A percentile compares a stretch with the other conserved stretches of the same genome.
These are phyloP conservation scores for Boletus subcaerulescens DNA, from an alignment of 768 basidiomycete species.

Conservation along the genomic window DNA sequence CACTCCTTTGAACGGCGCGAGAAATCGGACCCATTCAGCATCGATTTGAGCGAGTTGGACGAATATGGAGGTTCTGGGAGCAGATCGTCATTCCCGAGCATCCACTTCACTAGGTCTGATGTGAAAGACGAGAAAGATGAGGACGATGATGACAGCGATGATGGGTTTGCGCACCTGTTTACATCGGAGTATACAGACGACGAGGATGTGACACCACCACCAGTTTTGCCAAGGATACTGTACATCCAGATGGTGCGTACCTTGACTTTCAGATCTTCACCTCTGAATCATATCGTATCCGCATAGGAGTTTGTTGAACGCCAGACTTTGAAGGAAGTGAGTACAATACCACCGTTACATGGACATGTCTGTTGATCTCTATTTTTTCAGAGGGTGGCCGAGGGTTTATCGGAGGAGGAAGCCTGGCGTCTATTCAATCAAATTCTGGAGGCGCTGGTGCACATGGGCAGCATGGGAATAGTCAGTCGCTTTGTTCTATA, in stretches of 20 bases:
- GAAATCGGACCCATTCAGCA: conserved; percentile 57
- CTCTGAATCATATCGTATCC: background rate
- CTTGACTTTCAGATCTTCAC: background rate
- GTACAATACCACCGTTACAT: background rate
- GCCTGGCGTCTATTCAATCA: conserved; percentile 90
- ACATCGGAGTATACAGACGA: conserved; percentile 35
- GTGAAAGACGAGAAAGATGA: conserved; percentile 40
- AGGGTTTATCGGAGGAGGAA: conserved; percentile 79
- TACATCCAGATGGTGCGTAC: conserved; percentile 91
- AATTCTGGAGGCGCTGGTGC: conserved; percentile 83
- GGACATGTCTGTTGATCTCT: background rate
- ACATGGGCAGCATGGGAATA: conserved; percentile 88
- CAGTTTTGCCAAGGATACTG: conserved; percentile 50
- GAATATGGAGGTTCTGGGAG: conserved; percentile 53
- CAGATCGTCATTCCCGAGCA: conserved; percentile 73
- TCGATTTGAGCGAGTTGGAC: conserved; percentile 62
- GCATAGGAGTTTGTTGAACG: conserved; percentile 83
- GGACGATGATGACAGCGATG: conserved; percentile 44
- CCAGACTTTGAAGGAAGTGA: conserved; percentile 84
- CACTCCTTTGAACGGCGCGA: conserved; percentile 38
- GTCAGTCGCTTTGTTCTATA: conserved; percentile 40
- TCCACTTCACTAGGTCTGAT: conserved; percentile 65
- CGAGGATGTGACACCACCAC: conserved; percentile 24
- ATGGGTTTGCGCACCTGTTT: conserved; percentile 38
- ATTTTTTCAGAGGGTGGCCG: conserved; percentile 60